phyloP scores from a whole-genome alignment of 1,139 yeast species.

The Magnusiomyces clavatus region DNA sequence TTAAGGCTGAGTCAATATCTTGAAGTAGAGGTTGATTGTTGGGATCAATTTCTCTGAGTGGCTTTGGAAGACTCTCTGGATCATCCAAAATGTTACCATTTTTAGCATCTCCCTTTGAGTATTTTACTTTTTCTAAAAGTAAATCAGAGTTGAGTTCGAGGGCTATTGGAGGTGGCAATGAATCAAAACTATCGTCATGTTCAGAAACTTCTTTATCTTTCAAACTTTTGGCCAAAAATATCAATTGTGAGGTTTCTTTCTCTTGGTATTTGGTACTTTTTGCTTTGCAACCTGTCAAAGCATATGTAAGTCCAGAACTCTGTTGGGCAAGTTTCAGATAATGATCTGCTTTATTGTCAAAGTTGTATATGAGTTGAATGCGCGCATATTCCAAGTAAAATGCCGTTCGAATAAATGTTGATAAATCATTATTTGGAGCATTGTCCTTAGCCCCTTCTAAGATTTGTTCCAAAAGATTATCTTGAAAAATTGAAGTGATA shows the following conservation, averaged over 20 bases:
- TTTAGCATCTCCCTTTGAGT: conserved; percentile 25
- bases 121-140: conserved; percentile 66
- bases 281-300: conserved; percentile 82
- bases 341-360: conserved; percentile 55
- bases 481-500: conserved; percentile 22
- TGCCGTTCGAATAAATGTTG: conserved; percentile 19
- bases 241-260: conserved; percentile 59
- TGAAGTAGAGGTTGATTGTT: conserved; percentile 70
- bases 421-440: conserved; percentile 21
- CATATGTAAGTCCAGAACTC: conserved; percentile 50
- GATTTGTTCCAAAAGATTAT: conserved; percentile 17
- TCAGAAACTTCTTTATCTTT: conserved; percentile 25
- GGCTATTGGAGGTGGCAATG: conserved; percentile 27
- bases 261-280: conserved; percentile 80
- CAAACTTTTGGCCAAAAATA: conserved; percentile 65
- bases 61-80: conserved; percentile 41
- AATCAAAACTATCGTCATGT: conserved; percentile 20
- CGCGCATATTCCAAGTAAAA: conserved; percentile 60
- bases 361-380: conserved; percentile 46
- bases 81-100: conserved; percentile 40
- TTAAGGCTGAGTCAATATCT: conserved; percentile 63
- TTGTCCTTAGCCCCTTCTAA: conserved; percentile 14
- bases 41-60: conserved; percentile 57
- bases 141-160: conserved; percentile 69
- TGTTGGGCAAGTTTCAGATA: conserved; percentile 45